These are phyloP conservation scores for Alternaria infectoria DNA, from an alignment of 2,329 filamentous ascomycete species.

Conservation along the genomic window DNA sequence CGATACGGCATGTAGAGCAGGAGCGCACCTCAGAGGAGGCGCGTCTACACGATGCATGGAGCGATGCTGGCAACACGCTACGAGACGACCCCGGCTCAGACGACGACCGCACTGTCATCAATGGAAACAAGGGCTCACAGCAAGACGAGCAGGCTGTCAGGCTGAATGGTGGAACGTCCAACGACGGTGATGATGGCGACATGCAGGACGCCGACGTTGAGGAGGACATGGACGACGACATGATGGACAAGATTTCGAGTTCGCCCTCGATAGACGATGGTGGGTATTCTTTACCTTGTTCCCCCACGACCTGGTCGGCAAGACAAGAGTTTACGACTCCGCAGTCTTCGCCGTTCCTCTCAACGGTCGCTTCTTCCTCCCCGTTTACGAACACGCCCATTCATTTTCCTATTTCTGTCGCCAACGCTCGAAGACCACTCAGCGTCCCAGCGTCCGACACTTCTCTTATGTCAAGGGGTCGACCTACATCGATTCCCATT, in stretches of 20 bases:
- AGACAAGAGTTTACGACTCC: constrained; percentile 53
- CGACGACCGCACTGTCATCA: constrained; percentile 54
- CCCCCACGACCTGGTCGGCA: constrained; percentile 46
- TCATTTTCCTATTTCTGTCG: constrained; percentile 50
- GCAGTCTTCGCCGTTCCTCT: constrained; percentile 35
- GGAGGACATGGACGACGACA: constrained; percentile 79
- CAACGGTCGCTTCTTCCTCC: constrained; percentile 48
- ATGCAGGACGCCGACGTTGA: constrained; percentile 69
- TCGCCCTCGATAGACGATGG: constrained; percentile 99
- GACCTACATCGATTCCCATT: constrained; percentile 44
- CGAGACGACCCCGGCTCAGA: constrained; percentile 64
- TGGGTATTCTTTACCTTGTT: constrained; percentile 68
- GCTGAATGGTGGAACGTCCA: constrained; percentile 45
- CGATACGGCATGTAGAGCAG: constrained; percentile 79
- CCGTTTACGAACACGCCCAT: constrained; percentile 52
- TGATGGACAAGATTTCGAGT: constrained; percentile 99
- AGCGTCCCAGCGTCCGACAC: constrained; percentile 39
- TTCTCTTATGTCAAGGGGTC: constrained; percentile 31
- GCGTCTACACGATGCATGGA: constrained; percentile 63
- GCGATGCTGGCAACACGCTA: constrained; percentile 48
- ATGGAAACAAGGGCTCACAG: constrained; percentile 23
- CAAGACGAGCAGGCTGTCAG: constrained; percentile 42
- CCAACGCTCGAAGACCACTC: constrained; percentile 28
- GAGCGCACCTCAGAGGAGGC: constrained; percentile 76
- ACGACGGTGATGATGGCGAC: constrained; percentile 56